A percentile compares a stretch with the other conserved stretches of the same genome.
phyloP scores from a whole-genome alignment of 805 yeast species.

The Candida mattraensis region DNA sequence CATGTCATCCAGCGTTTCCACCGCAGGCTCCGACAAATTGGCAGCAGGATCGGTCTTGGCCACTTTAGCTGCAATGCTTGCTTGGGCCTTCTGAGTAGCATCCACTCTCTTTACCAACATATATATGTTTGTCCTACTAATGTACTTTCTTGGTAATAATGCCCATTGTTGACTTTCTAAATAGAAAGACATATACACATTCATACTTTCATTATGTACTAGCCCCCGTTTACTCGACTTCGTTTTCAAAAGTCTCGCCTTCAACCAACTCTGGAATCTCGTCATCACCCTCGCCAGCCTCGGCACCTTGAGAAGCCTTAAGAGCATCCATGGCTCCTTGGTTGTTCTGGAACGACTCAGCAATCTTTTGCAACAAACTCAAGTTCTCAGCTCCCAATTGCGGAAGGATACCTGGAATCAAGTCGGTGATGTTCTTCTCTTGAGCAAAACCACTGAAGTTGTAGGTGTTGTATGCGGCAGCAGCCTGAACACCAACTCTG shows the following conservation, averaged over 20 bases:
- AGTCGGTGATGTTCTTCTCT: conserved; percentile 87
- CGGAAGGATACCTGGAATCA: conserved; percentile 91
- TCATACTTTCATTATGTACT: conserved; percentile 15
- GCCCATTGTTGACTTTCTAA: too few relatives aligned
- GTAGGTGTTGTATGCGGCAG: conserved; percentile 86
- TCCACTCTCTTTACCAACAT: background rate
- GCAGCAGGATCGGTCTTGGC: conserved; percentile 12
- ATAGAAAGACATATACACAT: conserved; percentile 1
- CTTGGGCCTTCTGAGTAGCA: too few relatives aligned
- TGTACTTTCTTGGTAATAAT: background rate
- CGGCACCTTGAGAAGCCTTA: conserved; percentile 34
- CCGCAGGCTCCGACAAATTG: conserved; percentile 10
- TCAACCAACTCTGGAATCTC: conserved; percentile 80
- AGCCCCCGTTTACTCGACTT: conserved; percentile 30
- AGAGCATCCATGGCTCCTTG: conserved; percentile 40
- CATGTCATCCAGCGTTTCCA: too few relatives aligned
- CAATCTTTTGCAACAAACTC: conserved; percentile 83
- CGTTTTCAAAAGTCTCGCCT: conserved; percentile 82
- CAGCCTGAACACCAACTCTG: conserved; percentile 94
- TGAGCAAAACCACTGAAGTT: conserved; percentile 95
- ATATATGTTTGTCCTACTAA: background rate
- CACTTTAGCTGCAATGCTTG: conserved; percentile 10
- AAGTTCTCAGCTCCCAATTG: conserved; percentile 96
- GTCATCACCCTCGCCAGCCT: conserved; percentile 57
- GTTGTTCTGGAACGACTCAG: conserved; percentile 76